phyloP scores from a whole-genome alignment of 192 early-diverging fungal genomes.

The Gryganskiella cystojenkinii region DNA sequence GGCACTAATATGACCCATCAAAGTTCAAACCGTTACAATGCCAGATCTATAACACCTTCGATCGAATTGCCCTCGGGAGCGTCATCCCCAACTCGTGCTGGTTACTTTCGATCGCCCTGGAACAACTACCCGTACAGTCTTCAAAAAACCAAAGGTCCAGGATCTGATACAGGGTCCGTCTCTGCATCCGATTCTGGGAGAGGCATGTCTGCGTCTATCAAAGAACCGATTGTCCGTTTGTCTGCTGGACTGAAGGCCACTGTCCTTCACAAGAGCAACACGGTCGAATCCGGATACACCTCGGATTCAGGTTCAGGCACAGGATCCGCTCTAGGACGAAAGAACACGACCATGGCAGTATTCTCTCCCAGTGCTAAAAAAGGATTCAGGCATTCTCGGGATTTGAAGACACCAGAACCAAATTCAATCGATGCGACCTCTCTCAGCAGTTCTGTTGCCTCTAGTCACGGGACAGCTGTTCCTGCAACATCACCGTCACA shows the following conservation, averaged over 20 bases:
- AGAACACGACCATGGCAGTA: too few species aligned
- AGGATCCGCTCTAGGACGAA: background rate
- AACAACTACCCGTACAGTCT: slow-evolving; percentile 32
- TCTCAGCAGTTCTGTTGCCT: too few species aligned
- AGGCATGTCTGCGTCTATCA: slow-evolving; percentile 30
- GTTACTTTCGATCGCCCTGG: slow-evolving; percentile 51
- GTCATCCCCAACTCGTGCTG: slow-evolving; percentile 39
- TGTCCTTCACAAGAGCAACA: slow-evolving; percentile 25
- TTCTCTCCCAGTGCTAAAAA: too few species aligned
- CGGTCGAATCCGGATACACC: slow-evolving; percentile 16
- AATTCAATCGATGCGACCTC: too few species aligned
- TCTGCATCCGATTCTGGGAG: slow-evolving; percentile 49
- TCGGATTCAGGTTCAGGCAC: slow-evolving; percentile 29
- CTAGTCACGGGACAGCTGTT: too few species aligned
- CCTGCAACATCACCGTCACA: too few species aligned
- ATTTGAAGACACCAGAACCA: too few species aligned
- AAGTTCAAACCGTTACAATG: background rate
- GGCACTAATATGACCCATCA: slow-evolving; percentile 3
- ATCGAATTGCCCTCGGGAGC: slow-evolving; percentile 33
- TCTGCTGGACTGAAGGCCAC: slow-evolving; percentile 47
- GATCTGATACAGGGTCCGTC: slow-evolving; percentile 41
- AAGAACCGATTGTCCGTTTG: slow-evolving; percentile 39
- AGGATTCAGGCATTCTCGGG: too few species aligned
- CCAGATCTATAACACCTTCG: slow-evolving; percentile 35
- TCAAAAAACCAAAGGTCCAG: slow-evolving; percentile 29